A percentile compares a stretch with the other conserved stretches of the same genome.
These are phyloP conservation scores for Aspergillus alliaceus DNA, from an alignment of 2,329 filamentous ascomycete species.

Conservation along the genomic window DNA sequence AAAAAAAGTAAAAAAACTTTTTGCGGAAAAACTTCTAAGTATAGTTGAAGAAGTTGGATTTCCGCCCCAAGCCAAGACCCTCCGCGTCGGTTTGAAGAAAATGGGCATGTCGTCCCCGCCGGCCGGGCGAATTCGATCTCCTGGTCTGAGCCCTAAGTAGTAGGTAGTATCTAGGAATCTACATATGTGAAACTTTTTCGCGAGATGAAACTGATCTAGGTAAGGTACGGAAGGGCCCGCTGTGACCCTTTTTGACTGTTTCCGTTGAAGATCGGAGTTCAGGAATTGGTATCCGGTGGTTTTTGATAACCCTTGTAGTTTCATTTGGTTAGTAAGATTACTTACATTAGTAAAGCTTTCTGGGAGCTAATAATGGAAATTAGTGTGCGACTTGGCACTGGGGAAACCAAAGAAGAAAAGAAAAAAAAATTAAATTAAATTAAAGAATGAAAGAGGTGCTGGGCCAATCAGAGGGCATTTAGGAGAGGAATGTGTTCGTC, in stretches of 20 bases:
- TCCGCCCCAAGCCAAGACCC: too few species aligned
- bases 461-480: neutral
- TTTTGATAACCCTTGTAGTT: too few species aligned
- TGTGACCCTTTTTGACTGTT: too few species aligned
- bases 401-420: too few species aligned
- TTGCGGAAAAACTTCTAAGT: too few species aligned
- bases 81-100: too few species aligned
- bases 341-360: neutral
- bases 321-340: neutral
- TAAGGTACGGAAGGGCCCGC: neutral
- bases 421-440: too few species aligned
- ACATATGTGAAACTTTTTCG: constrained; percentile 1
- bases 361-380: neutral
- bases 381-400: neutral
- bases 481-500: neutral
- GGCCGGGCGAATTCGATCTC: too few species aligned
- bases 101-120: neutral
- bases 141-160: too few species aligned
- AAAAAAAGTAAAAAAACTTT: too few species aligned
- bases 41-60: too few species aligned
- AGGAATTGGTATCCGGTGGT: neutral
- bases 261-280: neutral
- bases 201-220: neutral
- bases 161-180: too few species aligned
- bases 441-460: neutral